These are phyloP conservation scores for Aureobasidium subglaciale DNA, from an alignment of 2,329 filamentous ascomycete genomes.

Conservation along the genomic window DNA sequence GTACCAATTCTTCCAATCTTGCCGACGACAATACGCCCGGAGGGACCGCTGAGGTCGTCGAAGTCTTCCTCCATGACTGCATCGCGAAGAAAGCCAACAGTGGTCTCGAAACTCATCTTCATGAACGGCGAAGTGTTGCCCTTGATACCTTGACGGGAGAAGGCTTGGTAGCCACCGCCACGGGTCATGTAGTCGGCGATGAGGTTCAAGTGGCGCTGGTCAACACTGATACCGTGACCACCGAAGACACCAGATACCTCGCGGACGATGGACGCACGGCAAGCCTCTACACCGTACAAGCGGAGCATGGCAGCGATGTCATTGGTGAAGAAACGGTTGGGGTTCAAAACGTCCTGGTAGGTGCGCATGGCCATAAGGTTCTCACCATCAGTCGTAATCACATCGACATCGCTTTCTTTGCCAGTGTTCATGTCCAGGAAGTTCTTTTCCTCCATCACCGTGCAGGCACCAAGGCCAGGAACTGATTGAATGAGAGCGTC, in stretches of 20 bases:
- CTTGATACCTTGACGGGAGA: constrained; percentile 83
- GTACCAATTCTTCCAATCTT: constrained; percentile 77
- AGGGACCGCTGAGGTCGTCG: constrained; percentile 81
- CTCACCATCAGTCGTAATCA: constrained; percentile 72
- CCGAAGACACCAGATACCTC: constrained; percentile 83
- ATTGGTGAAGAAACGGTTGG: constrained; percentile 82
- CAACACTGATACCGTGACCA: constrained; percentile 85
- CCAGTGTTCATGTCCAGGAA: constrained; percentile 44
- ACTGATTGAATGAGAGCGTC: constrained; percentile 84
- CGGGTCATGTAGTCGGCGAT: constrained; percentile 99
- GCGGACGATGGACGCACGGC: constrained; percentile 74
- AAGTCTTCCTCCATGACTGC: constrained; percentile 84
- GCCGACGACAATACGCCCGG: constrained; percentile 81
- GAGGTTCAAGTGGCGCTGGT: constrained; percentile 85
- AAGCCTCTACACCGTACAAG: constrained; percentile 89
- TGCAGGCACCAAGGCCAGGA: constrained; percentile 65
- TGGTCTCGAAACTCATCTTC: constrained; percentile 99
- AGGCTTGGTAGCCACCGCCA: constrained; percentile 78
- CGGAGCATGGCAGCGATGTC: constrained; percentile 79
- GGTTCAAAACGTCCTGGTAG: constrained; percentile 77
- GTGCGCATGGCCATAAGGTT: constrained; percentile 89
- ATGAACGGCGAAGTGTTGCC: constrained; percentile 85
- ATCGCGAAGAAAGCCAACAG: constrained; percentile 85
- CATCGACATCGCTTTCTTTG: constrained; percentile 35
- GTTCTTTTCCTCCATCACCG: constrained; percentile 46